A percentile compares a stretch with the other conserved stretches of the same genome.
Conservation (phyloP, 495 filamentous ascomycete genomes). For the Eremomyces bilateralis region DNA sequence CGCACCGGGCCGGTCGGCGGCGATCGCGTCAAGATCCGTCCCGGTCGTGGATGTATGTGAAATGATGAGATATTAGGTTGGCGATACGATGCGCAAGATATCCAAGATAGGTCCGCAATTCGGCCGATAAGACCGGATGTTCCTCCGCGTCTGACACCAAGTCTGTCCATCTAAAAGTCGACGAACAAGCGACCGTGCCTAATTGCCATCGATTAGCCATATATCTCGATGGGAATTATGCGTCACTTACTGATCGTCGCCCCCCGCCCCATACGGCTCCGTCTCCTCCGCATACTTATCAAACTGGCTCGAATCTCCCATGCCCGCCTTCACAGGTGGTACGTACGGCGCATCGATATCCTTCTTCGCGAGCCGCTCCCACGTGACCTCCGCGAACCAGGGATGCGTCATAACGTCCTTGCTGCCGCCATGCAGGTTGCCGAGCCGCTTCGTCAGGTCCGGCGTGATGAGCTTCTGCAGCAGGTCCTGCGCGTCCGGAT, state of each 20-base stretch:
- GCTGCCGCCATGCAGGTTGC: conserved; percentile 81
- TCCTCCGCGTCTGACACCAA: too few species aligned
- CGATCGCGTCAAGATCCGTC: too few species aligned
- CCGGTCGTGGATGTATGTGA: too few species aligned
- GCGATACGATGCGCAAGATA: too few species aligned
- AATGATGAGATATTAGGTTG: too few species aligned
- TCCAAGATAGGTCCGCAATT: too few species aligned
- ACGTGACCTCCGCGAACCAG: conserved; percentile 96
- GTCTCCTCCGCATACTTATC: conserved; percentile 95
- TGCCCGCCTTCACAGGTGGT: conserved; percentile 80
- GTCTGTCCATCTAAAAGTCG: too few species aligned
- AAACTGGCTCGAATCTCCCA: conserved; percentile 91
- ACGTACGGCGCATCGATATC: conserved; percentile 98
- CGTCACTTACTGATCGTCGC: conserved; percentile 58
- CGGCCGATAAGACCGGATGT: too few species aligned
- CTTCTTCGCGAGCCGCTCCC: conserved; percentile 80
- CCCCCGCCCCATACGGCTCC: conserved; percentile 60
- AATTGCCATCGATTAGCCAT: conserved; percentile 1
- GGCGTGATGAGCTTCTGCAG: conserved; percentile 81
- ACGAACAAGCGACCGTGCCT: conserved; percentile 12
- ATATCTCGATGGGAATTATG: neutral
- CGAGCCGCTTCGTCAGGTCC: conserved; percentile 84
- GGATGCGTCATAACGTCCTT: conserved; percentile 85
- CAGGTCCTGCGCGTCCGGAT: conserved; percentile 81
- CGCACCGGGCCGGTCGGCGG: too few species aligned